Evolutionary conservation across 2,329 filamentous ascomycete genomes (phyloP), one percentile per base, ranked within the genome.

Genomic region (Venturia oleaginea): DNA sequence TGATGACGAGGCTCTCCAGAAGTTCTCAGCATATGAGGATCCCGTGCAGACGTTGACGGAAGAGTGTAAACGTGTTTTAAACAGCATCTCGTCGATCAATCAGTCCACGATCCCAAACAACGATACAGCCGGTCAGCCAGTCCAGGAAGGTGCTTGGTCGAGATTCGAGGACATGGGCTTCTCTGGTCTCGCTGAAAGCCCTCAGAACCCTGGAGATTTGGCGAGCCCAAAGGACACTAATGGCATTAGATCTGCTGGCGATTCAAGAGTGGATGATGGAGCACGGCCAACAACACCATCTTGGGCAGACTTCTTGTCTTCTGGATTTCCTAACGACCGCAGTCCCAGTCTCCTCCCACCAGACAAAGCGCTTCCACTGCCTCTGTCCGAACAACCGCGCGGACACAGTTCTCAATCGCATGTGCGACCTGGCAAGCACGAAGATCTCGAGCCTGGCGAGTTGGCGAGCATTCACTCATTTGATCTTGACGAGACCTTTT

Each of bases 251-350:
- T 84, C 83, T 17, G 84, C 85, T 6, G 86, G 91, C 19, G 83
- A 84, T 6, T 90, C 90, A 11, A 84, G 84, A 62, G 82, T 76
- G n/a, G 82, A 82, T 54, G 85, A 88, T 65, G 76, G 89, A 57
- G 91, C 84, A 42, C 84, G 94, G 65, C 94, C 94, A 1, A 97
- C 92, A 0, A 99, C 94, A 0, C 94, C 94, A 0, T 97, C 94
- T 0, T 99, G 94, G 94, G 94, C 94, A 3, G 94, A 99, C 74
- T 99, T 99, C 74, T 82, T 99, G 65, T 96, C 92, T 0, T 91
- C 92, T 51, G 94, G 94, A 1, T 99, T 99, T 71, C 81, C 89
- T 27, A 92, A 97, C 68, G 83, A 87, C 66, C 86, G 88, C 66
- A 83, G 82, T n/a, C 81, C 81, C 67, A 80, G 82, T 34, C 79